These are phyloP conservation scores for Cryptosporidium parvum DNA, from an alignment of 169 alveolate species.

Conservation along the genomic window DNA sequence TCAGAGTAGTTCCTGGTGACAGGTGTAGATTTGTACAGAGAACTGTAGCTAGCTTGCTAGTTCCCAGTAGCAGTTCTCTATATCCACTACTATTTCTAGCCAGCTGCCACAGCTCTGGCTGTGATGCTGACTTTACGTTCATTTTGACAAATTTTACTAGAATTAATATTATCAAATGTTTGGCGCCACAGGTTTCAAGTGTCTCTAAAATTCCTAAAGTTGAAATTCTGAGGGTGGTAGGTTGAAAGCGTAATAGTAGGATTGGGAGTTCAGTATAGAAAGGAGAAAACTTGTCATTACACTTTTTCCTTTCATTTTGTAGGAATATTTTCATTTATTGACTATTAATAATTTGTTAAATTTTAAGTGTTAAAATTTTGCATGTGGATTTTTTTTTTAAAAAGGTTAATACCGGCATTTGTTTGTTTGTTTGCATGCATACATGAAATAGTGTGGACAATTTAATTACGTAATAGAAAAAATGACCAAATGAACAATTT, in stretches of 20 bases:
- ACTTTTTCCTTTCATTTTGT: neutral
- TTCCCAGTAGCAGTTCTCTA: slow-evolving; percentile 65
- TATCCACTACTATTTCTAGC: slow-evolving; percentile 50
- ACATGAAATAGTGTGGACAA: slow-evolving; percentile 1
- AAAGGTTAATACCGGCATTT: neutral
- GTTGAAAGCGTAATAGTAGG: neutral
- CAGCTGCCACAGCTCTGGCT: slow-evolving; percentile 43
- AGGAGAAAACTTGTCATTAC: neutral
- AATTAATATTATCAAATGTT: neutral
- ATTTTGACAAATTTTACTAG: slow-evolving; percentile 2
- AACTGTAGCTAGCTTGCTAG: slow-evolving; percentile 56
- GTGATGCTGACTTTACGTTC: slow-evolving; percentile 21
- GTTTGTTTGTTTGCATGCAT: slow-evolving; percentile 3
- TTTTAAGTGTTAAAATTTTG: neutral
- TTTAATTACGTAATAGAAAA: neutral
- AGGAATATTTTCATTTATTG: neutral
- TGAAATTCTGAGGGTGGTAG: neutral
- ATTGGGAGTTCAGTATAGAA: neutral
- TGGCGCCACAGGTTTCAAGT: slow-evolving; percentile 1
- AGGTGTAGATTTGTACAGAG: slow-evolving; percentile 49
- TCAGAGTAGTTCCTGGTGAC: slow-evolving; percentile 63
- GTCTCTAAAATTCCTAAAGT: neutral
- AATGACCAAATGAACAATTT: neutral
- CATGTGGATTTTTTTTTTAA: neutral
- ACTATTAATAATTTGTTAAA: neutral